phyloP scores from a whole-genome alignment of 2,329 filamentous ascomycete genomes.

The Periconia macrospinosa region DNA sequence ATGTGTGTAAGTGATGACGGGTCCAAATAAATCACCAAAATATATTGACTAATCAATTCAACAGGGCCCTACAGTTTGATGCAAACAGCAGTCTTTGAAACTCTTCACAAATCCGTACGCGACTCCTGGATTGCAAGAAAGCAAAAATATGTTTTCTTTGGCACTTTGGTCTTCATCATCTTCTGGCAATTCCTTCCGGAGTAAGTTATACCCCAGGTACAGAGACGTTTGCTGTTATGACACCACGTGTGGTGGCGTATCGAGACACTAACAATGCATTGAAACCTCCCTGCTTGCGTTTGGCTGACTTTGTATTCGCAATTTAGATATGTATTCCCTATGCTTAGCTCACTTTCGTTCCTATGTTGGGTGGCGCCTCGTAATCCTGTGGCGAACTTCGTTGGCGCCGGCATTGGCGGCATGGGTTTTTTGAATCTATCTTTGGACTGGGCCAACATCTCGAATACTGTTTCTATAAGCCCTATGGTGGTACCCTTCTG shows the following conservation, averaged over 20 bases:
- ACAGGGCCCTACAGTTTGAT: slow-evolving; percentile 53
- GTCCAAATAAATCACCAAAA: background rate
- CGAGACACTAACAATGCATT: no score
- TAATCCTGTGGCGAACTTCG: slow-evolving; percentile 61
- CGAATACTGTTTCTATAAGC: slow-evolving; percentile 48
- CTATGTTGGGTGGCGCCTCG: slow-evolving; percentile 65
- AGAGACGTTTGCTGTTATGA: no score
- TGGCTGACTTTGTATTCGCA: background rate
- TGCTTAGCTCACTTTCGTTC: slow-evolving; percentile 62
- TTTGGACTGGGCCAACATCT: slow-evolving; percentile 64
- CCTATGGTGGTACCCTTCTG: slow-evolving; percentile 59
- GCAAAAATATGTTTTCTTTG: slow-evolving; percentile 62
- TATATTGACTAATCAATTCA: slow-evolving; percentile 18
- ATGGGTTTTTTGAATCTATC: slow-evolving; percentile 64
- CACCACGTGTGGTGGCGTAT: no score
- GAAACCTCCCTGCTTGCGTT: no score
- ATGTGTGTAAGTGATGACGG: slow-evolving; percentile 32
- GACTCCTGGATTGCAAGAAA: slow-evolving; percentile 54
- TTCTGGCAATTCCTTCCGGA: slow-evolving; percentile 66
- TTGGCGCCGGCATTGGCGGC: slow-evolving; percentile 63
- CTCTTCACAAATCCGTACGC: slow-evolving; percentile 56
- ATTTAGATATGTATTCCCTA: slow-evolving; percentile 51
- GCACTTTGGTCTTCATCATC: slow-evolving; percentile 54
- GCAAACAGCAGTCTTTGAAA: slow-evolving; percentile 63
- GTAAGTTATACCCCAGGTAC: no score